phyloP scores from a whole-genome alignment of 2,329 filamentous ascomycete genomes.

The Beauveria sp. region DNA sequence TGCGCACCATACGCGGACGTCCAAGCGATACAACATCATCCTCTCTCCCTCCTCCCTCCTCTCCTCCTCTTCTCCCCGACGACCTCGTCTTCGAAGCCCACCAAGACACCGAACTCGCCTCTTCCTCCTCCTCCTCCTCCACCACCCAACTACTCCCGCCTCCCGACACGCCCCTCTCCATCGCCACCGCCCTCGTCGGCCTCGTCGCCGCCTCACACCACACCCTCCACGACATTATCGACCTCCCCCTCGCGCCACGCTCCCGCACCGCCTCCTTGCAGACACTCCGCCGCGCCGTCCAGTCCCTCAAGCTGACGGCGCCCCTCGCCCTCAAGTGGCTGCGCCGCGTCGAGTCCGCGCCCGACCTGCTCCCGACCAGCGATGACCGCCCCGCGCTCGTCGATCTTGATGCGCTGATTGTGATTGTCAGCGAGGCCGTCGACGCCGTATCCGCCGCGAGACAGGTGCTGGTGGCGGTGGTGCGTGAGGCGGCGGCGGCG shows the following conservation, averaged over 20 bases:
- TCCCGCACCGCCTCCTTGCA: constrained; percentile 3
- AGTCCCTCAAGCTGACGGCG: constrained; percentile 12
- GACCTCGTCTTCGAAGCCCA: background rate
- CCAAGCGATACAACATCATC: background rate
- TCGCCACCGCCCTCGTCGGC: constrained; percentile 12
- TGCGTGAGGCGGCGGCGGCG: background rate
- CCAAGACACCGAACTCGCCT: background rate
- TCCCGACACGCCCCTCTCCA: background rate
- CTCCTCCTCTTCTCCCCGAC: background rate
- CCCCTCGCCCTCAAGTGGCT: constrained; percentile 16
- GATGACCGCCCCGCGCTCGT: constrained; percentile 12
- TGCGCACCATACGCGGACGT: background rate
- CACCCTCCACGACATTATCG: constrained; percentile 8
- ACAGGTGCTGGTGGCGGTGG: constrained; percentile 11
- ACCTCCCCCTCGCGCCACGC: constrained; percentile 1
- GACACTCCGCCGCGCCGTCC: constrained; percentile 1
- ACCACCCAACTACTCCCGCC: background rate
- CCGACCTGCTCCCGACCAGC: background rate
- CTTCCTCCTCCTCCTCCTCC: background rate
- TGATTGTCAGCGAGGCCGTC: constrained; percentile 13
- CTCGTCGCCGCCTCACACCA: constrained; percentile 16
- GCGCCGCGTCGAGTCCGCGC: constrained; percentile 11
- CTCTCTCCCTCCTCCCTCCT: background rate
- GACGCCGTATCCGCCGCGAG: constrained; percentile 15
- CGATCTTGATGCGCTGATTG: constrained; percentile 15